Evolutionary conservation across 164 flowering plant genomes (phyloP).

Genomic region (Vitis rotundifolia): DNA sequence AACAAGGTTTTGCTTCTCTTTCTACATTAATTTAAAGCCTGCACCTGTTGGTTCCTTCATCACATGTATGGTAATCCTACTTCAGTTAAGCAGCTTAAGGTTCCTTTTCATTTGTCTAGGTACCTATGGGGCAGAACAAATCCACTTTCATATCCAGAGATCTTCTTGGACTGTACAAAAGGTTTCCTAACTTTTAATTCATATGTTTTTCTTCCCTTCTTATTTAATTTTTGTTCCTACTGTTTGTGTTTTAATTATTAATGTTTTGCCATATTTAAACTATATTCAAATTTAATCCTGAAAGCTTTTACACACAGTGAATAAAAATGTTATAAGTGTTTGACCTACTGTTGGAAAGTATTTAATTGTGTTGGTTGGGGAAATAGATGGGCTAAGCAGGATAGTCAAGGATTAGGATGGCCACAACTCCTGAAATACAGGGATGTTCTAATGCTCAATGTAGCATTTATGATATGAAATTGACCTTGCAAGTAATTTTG

Average conservation of each 20-base stretch:
- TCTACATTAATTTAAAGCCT: not conserved
- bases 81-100: not conserved
- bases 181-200: constrained; percentile 35
- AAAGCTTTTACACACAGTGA: not conserved
- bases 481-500: not conserved
- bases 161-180: constrained; percentile 67
- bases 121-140: constrained; percentile 23
- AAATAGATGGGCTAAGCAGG: no score
- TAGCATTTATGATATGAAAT: no score
- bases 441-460: no score
- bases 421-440: no score
- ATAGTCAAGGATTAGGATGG: no score
- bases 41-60: not conserved
- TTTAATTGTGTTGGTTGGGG: no score
- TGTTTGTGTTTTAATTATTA: not conserved
- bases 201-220: not conserved
- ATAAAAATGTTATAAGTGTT: not conserved
- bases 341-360: no score
- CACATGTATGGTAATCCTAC: not conserved
- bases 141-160: constrained; percentile 43
- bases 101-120: constrained; percentile 32
- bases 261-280: not conserved
- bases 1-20: constrained; percentile 28
- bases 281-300: not conserved
- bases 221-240: not conserved